Base-by-base conservation (phyloP, 1,284 basidiomycete genomes). In the Cystobasidium sp. region DNA sequence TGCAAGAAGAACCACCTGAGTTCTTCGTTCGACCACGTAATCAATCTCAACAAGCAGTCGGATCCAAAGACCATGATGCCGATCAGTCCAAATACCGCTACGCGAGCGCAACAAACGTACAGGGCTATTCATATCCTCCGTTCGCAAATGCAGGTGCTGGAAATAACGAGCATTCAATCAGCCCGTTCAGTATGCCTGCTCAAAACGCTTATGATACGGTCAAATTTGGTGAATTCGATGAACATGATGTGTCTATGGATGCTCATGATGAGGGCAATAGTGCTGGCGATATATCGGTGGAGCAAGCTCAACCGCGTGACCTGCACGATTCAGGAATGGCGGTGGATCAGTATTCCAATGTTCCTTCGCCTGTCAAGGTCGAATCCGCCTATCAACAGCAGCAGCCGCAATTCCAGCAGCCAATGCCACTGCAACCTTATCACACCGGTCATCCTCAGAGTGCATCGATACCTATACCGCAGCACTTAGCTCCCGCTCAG, bases 1-100 rank as follows among this genome's bases (percentile, higher is more conserved):
- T 80, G 79, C 53, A 72, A 51, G 79, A 80, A 61, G 53, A 72
- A n/a, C 78, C 78, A 18, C 79, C 79, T 6, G 69, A 75, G 14
- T 79, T 77, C 51, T 72, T 75, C 41, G 46, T 53, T 9, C 61
- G 69, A 3, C 69, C 69, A 5, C 59, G 61, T 22, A 72, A 72
- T 51, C 46, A 37, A 39, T 61, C 61, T 10, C 59, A 72, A 55
- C 49, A 56, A 55, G 69, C 69, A 14, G 20, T 22, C 22, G 9
- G 46, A 18, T 37, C 63, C 39, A 20, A 20, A 20, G 63, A 52
- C 1, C 41, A 43, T 37, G 46, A 46, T 52, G 8, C 7, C 9
- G 59, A 62, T 24, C 59, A 62, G 22, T 14, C 39, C 6, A 62
- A 62, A 24, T 41, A 44, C 44, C 39, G 44, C 6, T 62, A 62